A percentile compares a stretch with the other conserved stretches of the same genome.
phyloP scores from a whole-genome alignment of 2,329 filamentous ascomycete genomes.

The Magnaporthales sp. region DNA sequence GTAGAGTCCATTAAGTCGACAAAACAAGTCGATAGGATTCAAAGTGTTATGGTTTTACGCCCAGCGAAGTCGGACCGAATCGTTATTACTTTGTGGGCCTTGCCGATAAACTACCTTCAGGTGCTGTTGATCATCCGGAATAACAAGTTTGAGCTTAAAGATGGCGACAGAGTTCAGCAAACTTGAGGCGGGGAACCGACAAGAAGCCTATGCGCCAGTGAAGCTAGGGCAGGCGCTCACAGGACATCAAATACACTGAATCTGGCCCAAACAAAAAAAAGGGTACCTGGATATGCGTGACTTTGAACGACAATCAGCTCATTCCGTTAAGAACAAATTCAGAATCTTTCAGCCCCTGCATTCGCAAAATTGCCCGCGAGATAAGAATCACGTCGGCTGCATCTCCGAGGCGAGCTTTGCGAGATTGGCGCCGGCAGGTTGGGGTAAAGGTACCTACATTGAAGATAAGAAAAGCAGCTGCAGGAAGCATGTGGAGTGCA shows the following conservation, averaged over 20 bases:
- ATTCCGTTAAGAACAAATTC: neutral
- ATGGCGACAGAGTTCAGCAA: neutral
- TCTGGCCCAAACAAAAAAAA: neutral
- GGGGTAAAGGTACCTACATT: neutral
- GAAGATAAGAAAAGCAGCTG: neutral
- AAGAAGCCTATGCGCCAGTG: neutral
- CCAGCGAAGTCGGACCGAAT: neutral
- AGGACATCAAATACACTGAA: neutral
- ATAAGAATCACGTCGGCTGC: neutral
- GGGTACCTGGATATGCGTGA: neutral
- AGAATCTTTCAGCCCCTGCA: neutral
- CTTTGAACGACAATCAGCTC: neutral
- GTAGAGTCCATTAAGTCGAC: conserved; percentile 19
- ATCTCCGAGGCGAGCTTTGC: neutral
- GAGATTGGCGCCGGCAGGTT: neutral
- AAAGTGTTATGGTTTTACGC: neutral
- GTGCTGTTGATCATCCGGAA: neutral
- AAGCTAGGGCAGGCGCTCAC: neutral
- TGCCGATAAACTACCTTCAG: neutral
- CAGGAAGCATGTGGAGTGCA: too few relatives aligned
- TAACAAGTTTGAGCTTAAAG: neutral
- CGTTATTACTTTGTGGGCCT: neutral
- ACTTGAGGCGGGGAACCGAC: neutral
- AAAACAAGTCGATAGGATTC: neutral
- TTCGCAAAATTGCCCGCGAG: neutral